A percentile compares a stretch with the other conserved stretches of the same genome.
Evolutionary conservation across 345 rosid species (phyloP).

Genomic region (Salix exigua): DNA sequence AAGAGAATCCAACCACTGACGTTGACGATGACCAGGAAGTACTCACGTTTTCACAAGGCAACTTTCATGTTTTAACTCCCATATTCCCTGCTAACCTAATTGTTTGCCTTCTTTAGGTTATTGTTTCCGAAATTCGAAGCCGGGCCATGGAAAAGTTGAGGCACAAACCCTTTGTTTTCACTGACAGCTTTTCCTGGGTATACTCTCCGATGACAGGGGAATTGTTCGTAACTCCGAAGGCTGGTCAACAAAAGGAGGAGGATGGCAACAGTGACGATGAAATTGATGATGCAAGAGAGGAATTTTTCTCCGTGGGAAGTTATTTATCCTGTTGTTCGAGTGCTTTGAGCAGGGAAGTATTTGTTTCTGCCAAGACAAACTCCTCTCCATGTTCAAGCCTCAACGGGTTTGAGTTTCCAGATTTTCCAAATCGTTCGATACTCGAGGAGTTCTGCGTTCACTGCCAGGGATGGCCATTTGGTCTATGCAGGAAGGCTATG

Average conservation of each 20-base stretch:
- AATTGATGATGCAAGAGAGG: conserved; percentile 32
- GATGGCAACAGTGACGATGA: conserved; percentile 6
- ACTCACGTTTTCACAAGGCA: conserved; percentile 1
- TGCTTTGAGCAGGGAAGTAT: conserved; percentile 50
- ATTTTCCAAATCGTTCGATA: conserved; percentile 47
- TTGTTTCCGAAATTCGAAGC: conserved; percentile 64
- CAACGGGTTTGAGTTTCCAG: conserved; percentile 34
- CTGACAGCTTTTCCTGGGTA: conserved; percentile 45
- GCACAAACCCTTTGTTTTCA: conserved; percentile 40
- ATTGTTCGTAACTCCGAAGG: conserved; percentile 8
- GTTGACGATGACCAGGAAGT: conserved; percentile 51
- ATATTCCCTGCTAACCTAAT: not conserved
- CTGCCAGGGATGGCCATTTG: conserved; percentile 92
- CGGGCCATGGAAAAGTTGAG: conserved; percentile 73
- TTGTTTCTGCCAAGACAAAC: conserved; percentile 48
- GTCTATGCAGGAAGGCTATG: conserved; percentile 68
- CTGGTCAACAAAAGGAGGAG: not conserved
- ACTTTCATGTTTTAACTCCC: not conserved
- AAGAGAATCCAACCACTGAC: conserved; percentile 31
- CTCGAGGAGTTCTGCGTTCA: conserved; percentile 66
- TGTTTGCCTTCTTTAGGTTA: conserved; percentile 33
- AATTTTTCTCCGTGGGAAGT: conserved; percentile 57
- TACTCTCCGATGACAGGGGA: conserved; percentile 35
- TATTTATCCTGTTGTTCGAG: conserved; percentile 62
- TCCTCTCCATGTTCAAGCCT: conserved; percentile 61